These are phyloP conservation scores for Penicillium maclennaniae DNA, from an alignment of 495 filamentous ascomycete species.

Conservation along the genomic window DNA sequence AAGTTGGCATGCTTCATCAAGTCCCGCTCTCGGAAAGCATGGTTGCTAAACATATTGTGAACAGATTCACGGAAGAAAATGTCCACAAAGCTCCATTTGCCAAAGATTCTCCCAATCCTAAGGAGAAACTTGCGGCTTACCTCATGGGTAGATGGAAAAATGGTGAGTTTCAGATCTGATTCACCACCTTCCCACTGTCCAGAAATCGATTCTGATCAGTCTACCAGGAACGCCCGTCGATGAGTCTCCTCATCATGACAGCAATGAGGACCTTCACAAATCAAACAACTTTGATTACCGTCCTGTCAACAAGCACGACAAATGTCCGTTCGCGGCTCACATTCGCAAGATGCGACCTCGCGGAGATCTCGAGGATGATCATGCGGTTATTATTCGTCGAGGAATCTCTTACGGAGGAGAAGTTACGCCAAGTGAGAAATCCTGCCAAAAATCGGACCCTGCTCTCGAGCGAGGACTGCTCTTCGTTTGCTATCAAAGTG, in stretches of 20 bases:
- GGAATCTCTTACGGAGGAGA: conserved; percentile 18
- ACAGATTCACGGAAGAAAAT: conserved; percentile 16
- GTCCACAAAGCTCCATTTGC: not conserved
- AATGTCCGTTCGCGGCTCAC: conserved; percentile 35
- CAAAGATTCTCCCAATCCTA: not conserved
- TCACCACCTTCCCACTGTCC: not conserved
- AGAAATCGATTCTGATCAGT: not conserved
- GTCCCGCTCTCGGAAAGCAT: too few relatives aligned
- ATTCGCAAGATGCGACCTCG: conserved; percentile 34
- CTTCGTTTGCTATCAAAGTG: conserved; percentile 24
- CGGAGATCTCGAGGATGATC: conserved; percentile 16
- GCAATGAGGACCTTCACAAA: conserved; percentile 17
- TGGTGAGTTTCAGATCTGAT: conserved; percentile 14
- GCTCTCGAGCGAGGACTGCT: conserved; percentile 19
- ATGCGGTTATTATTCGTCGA: conserved; percentile 27
- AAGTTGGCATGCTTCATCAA: not conserved
- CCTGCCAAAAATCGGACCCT: not conserved
- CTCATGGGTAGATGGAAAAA: conserved; percentile 38
- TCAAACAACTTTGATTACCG: conserved; percentile 31
- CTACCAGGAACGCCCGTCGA: conserved; percentile 9
- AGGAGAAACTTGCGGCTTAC: conserved; percentile 30
- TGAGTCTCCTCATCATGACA: conserved; percentile 19
- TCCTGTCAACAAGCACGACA: conserved; percentile 8
- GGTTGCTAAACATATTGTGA: too few relatives aligned
- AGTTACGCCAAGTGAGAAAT: not conserved